phyloP scores from a whole-genome alignment of 441 rosid species.

The Hypseocharis bilobata region DNA sequence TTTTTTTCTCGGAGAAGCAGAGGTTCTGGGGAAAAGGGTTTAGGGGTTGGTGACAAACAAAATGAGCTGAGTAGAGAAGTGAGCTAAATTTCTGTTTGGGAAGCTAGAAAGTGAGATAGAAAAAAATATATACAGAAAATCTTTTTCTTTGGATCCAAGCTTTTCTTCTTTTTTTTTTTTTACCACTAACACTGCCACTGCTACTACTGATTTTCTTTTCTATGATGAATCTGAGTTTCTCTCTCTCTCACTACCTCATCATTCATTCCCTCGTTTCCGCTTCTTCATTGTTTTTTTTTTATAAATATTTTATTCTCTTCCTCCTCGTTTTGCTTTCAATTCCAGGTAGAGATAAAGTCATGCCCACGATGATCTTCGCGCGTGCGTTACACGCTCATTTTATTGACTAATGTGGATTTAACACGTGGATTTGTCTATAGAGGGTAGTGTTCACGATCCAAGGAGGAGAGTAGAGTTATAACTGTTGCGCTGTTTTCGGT shows the following conservation, averaged over 20 bases:
- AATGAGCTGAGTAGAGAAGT: background rate
- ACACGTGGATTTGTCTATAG: background rate
- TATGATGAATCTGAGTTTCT: background rate
- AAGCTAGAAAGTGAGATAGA: conserved; percentile 28
- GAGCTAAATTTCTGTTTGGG: conserved; percentile 34
- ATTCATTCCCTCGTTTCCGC: conserved; percentile 5
- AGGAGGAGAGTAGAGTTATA: conserved; percentile 3
- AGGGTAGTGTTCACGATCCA: too few relatives aligned
- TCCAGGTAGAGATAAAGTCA: background rate
- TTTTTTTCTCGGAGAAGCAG: conserved; percentile 19
- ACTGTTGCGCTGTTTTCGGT: conserved; percentile 2
- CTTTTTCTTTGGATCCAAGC: conserved; percentile 41
- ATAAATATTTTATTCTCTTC: background rate
- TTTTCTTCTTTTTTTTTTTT: background rate
- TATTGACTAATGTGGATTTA: background rate
- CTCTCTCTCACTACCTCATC: background rate
- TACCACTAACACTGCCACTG: background rate
- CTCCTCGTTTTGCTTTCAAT: conserved; percentile 6
- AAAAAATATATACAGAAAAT: conserved; percentile 12
- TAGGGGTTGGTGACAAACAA: conserved; percentile 22
- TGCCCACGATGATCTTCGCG: background rate
- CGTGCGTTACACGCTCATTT: background rate
- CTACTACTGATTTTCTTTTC: background rate
- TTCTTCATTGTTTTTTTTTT: background rate
- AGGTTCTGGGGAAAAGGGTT: conserved; percentile 21